Evolutionary conservation across 1,284 basidiomycete species (phyloP).

Genomic region (Moesziomyces antarcticus): DNA sequence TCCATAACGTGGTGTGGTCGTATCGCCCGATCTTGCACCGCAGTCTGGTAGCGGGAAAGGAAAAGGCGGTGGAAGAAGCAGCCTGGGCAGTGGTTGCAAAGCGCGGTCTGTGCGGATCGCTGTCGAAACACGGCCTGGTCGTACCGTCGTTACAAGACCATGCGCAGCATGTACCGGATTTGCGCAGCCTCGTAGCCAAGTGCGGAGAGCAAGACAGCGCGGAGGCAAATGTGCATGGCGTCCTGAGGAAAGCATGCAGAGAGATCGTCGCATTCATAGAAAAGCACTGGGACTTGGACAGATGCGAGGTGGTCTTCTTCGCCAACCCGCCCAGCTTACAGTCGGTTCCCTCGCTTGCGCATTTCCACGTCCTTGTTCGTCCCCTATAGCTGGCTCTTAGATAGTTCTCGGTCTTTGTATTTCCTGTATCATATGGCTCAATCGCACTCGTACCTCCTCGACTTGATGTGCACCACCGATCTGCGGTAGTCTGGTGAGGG

Average conservation of each 20-base stretch:
- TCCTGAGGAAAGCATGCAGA: background rate
- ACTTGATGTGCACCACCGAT: too few relatives aligned
- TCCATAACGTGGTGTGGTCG: slow-evolving; percentile 28
- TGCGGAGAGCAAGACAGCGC: background rate
- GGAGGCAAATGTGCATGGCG: background rate
- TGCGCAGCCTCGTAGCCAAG: background rate
- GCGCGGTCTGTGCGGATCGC: slow-evolving; percentile 24
- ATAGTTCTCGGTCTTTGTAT: background rate
- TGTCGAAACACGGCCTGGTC: background rate
- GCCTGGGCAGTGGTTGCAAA: slow-evolving; percentile 20
- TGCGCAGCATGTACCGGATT: slow-evolving; percentile 3
- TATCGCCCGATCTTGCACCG: slow-evolving; percentile 18
- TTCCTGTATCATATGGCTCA: slow-evolving; percentile 6
- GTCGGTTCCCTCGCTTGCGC: slow-evolving; percentile 24
- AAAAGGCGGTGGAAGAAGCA: background rate
- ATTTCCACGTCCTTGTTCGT: slow-evolving; percentile 32
- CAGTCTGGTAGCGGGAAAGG: background rate
- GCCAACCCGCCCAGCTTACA: slow-evolving; percentile 41
- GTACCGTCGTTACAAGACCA: slow-evolving; percentile 11
- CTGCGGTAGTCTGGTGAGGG: too few relatives aligned
- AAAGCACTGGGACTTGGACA: slow-evolving; percentile 11
- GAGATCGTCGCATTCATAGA: slow-evolving; percentile 15
- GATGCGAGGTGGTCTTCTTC: slow-evolving; percentile 21
- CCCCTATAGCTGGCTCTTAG: background rate
- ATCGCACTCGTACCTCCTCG: background rate